Conservation (phyloP, 2,329 filamentous ascomycete genomes). For the Huntiella moniliformis region DNA sequence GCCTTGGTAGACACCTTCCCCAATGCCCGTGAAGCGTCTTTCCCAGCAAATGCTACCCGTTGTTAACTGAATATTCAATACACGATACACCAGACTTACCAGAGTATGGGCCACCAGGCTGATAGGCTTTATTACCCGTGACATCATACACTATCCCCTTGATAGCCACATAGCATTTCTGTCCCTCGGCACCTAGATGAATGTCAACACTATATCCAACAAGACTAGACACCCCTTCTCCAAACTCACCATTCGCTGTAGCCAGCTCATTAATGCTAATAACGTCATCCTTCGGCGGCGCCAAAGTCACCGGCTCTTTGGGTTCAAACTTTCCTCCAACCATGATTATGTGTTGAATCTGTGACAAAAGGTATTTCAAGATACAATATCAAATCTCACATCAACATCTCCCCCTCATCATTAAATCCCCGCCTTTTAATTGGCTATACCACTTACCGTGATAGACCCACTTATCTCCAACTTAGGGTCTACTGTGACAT, state of each 20-base stretch:
- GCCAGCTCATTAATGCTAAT: slow-evolving; percentile 67
- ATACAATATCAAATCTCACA: too few relatives aligned
- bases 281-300: slow-evolving; percentile 70
- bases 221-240: not conserved
- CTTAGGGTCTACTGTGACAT: too few relatives aligned
- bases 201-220: not conserved
- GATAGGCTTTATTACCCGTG: slow-evolving; percentile 72
- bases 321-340: slow-evolving; percentile 58
- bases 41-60: slow-evolving; percentile 69
- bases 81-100: slow-evolving; percentile 32
- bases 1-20: slow-evolving; percentile 70
- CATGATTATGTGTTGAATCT: slow-evolving; percentile 10
- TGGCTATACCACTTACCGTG: too few relatives aligned
- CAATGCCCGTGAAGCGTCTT: slow-evolving; percentile 84
- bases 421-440: too few relatives aligned
- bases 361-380: not conserved
- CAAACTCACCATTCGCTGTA: slow-evolving; percentile 57
- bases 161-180: slow-evolving; percentile 49
- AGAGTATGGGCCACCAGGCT: slow-evolving; percentile 63
- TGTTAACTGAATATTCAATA: not conserved
- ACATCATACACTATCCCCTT: slow-evolving; percentile 91
- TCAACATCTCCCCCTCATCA: too few relatives aligned
- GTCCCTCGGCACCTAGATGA: slow-evolving; percentile 40
- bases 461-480: too few relatives aligned
- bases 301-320: slow-evolving; percentile 54